Evolutionary conservation across 805 yeast genomes (phyloP), one percentile per base, ranked within the genome.

Genomic region (Sporopachydermia quercuum): DNA sequence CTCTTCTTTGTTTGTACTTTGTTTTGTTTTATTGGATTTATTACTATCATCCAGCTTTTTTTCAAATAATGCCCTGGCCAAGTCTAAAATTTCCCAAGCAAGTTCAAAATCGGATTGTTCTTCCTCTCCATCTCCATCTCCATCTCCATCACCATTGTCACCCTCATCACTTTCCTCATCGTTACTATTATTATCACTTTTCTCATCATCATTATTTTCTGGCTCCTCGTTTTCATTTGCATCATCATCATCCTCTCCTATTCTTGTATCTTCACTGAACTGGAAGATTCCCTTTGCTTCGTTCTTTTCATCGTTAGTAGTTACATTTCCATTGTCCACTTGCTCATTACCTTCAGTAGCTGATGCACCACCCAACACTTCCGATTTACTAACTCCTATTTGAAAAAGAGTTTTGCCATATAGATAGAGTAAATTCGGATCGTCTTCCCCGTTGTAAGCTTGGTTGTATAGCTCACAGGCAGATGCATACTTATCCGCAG

Each of bases 61-160:
- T 52, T 73, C 76, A 48, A 73, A 79, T 36, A 81, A 54, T 2
- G 78, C 66, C 45, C 96, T 69, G 2, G 95, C 71, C 34, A 83
- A 63, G 53, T 87, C 95, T 15, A 86, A 61, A 5, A 83, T 70
- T 39, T 82, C 91, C 91, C 95, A 82, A 0, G 96, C 94, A 14
- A 78, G 72, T 53, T 81, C 93, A 51, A 89, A 83, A 49, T 80
- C 94, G 14, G 75, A 67, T 46, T 76, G 81, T 34, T 72, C 71
- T 3, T 54, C 61, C 3, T 51, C 54, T 15, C 51, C 62, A 19
- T 57, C 62, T 3, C 54, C 60, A 5, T 54, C 65, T 2, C 61
- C 66, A 16, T 58, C 56, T 6, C 57, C 60, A 1, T 55, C 65
- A 16, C 54, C 61, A 19, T 57, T 66, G 42, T 45, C 39, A 43